Evolutionary conservation across 2,329 filamentous ascomycete genomes (phyloP).

Genomic region (Pezicula radicicola): DNA sequence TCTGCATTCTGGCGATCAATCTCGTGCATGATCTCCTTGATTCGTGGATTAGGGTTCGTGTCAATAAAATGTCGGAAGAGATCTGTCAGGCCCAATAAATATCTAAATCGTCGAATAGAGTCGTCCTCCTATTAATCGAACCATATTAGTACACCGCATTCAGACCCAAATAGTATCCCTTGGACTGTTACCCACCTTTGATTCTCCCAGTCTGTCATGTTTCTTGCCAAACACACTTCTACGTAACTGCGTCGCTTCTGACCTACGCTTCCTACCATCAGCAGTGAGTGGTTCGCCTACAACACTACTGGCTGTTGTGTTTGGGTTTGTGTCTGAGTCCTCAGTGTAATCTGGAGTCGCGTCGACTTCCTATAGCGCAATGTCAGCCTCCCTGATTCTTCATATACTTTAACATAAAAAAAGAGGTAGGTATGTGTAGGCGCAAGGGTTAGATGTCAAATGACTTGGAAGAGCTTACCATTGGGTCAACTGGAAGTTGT

Average conservation of each 20-base stretch:
- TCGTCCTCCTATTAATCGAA: slow-evolving; percentile 72
- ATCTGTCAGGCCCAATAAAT: slow-evolving; percentile 91
- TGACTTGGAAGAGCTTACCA: slow-evolving; percentile 22
- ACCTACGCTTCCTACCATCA: slow-evolving; percentile 82
- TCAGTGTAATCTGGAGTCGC: slow-evolving; percentile 66
- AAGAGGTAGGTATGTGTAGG: not conserved
- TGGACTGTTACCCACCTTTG: slow-evolving; percentile 60
- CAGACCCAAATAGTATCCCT: not conserved
- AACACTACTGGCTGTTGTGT: slow-evolving; percentile 78
- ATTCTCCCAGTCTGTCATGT: slow-evolving; percentile 86
- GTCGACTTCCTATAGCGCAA: slow-evolving; percentile 51
- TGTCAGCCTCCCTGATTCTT: slow-evolving; percentile 5
- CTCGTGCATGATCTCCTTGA: slow-evolving; percentile 89
- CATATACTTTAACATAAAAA: not conserved
- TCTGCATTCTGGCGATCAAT: slow-evolving; percentile 92
- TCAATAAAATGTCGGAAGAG: slow-evolving; percentile 99
- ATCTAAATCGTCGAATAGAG: slow-evolving; percentile 89
- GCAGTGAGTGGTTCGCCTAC: slow-evolving; percentile 63
- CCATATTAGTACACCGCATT: slow-evolving; percentile 1
- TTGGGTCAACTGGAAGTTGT: slow-evolving; percentile 28
- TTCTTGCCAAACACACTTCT: slow-evolving; percentile 94
- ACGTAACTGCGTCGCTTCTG: slow-evolving; percentile 84
- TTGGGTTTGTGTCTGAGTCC: slow-evolving; percentile 65
- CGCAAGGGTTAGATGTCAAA: not conserved
- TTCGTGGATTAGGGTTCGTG: slow-evolving; percentile 90